phyloP scores from a whole-genome alignment of 1,284 basidiomycete genomes.

The Ganoderma boninense region DNA sequence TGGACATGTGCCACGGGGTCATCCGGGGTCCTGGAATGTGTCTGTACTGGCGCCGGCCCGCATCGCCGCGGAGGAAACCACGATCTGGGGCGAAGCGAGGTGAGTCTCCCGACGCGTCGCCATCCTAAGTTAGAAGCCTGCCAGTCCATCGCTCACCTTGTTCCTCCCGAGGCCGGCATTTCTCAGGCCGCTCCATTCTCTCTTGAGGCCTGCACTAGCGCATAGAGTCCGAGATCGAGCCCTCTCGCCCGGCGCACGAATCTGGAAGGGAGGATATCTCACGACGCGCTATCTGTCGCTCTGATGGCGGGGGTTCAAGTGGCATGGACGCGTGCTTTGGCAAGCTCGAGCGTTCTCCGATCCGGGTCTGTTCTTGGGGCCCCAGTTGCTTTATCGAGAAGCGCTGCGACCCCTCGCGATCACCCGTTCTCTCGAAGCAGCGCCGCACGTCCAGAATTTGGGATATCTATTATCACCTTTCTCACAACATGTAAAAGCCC shows the following conservation, averaged over 20 bases:
- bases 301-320: conserved; percentile 26
- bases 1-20: neutral
- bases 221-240: conserved; percentile 1
- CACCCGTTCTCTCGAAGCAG: conserved; percentile 26
- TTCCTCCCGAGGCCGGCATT: neutral
- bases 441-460: conserved; percentile 22
- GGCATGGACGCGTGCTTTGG: conserved; percentile 6
- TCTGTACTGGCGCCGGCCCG: neutral
- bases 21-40: neutral
- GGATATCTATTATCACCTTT: conserved; percentile 21
- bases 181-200: neutral
- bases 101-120: neutral
- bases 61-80: neutral
- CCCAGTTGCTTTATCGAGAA: conserved; percentile 16
- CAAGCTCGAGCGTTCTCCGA: conserved; percentile 2
- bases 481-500: conserved; percentile 22
- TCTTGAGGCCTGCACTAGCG: neutral
- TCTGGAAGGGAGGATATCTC: conserved; percentile 7
- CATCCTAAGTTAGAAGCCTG: neutral
- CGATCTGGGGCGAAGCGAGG: neutral
- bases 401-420: conserved; percentile 28
- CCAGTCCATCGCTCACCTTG: neutral
- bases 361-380: conserved; percentile 14
- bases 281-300: conserved; percentile 18
- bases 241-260: neutral